Conservation (phyloP, 1,139 yeast species). For the Blastobotrys serpentis region DNA sequence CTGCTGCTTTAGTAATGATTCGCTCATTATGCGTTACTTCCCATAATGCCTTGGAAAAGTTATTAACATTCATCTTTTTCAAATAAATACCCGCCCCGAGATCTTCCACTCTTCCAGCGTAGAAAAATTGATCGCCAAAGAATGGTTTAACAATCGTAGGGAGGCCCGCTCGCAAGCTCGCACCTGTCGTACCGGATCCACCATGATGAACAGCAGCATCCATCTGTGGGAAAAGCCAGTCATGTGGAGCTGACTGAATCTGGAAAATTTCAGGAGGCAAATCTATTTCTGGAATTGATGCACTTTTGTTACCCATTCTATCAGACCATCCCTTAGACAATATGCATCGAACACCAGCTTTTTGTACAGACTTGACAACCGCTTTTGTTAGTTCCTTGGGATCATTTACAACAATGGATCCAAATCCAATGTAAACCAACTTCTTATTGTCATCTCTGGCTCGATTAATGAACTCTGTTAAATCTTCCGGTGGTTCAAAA, state of each 20-base stretch:
- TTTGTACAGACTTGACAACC: slow-evolving; percentile 70
- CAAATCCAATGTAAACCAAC: slow-evolving; percentile 89
- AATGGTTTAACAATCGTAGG: slow-evolving; percentile 93
- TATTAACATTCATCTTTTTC: slow-evolving; percentile 61
- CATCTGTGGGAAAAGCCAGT: slow-evolving; percentile 84
- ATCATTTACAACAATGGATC: slow-evolving; percentile 86
- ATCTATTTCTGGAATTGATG: slow-evolving; percentile 49
- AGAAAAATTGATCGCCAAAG: slow-evolving; percentile 94
- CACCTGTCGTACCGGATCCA: slow-evolving; percentile 97
- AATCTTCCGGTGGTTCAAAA: slow-evolving; percentile 62
- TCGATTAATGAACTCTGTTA: slow-evolving; percentile 57
- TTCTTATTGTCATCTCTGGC: slow-evolving; percentile 65
- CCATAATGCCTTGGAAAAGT: slow-evolving; percentile 63
- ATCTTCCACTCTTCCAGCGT: slow-evolving; percentile 82
- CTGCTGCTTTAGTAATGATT: slow-evolving; percentile 63
- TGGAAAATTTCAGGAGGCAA: slow-evolving; percentile 71
- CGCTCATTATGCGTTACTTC: slow-evolving; percentile 66
- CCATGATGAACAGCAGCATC: slow-evolving; percentile 98
- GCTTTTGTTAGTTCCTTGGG: slow-evolving; percentile 77
- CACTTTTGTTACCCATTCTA: slow-evolving; percentile 46
- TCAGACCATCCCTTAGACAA: slow-evolving; percentile 96
- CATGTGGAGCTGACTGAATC: slow-evolving; percentile 81
- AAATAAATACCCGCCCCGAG: slow-evolving; percentile 82
- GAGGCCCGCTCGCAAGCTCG: slow-evolving; percentile 77
- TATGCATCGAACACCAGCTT: slow-evolving; percentile 81